Conservation (phyloP, 2,329 filamentous ascomycete species). For the Aureobasidium leucospermi region DNA sequence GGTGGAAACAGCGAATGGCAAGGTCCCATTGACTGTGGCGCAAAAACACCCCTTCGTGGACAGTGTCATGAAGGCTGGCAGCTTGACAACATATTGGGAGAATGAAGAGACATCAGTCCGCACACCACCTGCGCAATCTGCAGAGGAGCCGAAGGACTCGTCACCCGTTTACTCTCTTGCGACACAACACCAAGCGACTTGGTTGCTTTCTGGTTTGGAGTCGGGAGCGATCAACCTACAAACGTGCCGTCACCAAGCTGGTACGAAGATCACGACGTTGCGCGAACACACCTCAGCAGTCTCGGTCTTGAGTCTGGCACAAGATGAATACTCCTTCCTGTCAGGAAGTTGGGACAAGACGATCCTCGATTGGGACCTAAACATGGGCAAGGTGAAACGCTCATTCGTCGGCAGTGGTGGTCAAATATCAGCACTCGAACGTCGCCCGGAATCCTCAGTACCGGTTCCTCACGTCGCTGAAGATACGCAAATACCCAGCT, state of each 20-base stretch:
- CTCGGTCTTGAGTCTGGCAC: conserved; percentile 71
- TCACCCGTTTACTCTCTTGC: conserved; percentile 93
- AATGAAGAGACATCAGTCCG: conserved; percentile 67
- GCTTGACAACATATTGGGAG: conserved; percentile 96
- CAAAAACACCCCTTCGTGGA: conserved; percentile 96
- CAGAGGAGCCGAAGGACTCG: conserved; percentile 44
- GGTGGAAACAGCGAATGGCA: conserved; percentile 88
- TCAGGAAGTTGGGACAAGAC: conserved; percentile 97
- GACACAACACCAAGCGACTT: conserved; percentile 80
- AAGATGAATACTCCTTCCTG: conserved; percentile 78
- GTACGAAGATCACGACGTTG: conserved; percentile 75
- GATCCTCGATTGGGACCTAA: conserved; percentile 89
- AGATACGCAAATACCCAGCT: conserved; percentile 48
- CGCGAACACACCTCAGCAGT: conserved; percentile 85
- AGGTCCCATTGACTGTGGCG: conserved; percentile 85
- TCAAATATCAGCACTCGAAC: conserved; percentile 84
- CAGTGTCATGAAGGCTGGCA: conserved; percentile 89
- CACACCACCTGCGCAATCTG: conserved; percentile 26
- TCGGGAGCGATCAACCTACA: conserved; percentile 90
- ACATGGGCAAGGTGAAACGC: conserved; percentile 70
- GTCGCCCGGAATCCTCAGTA: conserved; percentile 67
- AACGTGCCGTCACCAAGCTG: conserved; percentile 88
- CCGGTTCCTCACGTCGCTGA: conserved; percentile 67
- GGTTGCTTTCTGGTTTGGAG: conserved; percentile 85
- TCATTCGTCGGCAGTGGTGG: conserved; percentile 69